phyloP scores from a whole-genome alignment of 306 rosid genomes.

The Acacia melanoxylon region DNA sequence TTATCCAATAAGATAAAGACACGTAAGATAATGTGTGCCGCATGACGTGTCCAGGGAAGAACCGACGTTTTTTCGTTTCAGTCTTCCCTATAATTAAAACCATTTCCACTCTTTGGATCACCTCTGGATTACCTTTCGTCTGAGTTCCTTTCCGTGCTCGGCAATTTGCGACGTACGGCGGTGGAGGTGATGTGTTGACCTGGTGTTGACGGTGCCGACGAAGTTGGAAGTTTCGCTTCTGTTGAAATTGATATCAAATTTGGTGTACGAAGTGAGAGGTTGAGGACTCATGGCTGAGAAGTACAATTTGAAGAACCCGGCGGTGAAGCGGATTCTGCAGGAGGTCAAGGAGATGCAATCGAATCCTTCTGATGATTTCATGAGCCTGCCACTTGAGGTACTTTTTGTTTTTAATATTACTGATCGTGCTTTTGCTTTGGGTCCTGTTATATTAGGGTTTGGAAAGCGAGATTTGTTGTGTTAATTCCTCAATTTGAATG shows the following conservation, averaged over 20 bases:
- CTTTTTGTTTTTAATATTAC: background rate
- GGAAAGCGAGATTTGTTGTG: background rate
- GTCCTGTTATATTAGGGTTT: constrained; percentile 10
- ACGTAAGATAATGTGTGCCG: background rate
- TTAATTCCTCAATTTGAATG: background rate
- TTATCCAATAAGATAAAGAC: constrained; percentile 15
- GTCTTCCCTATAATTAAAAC: background rate
- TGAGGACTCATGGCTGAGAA: constrained; percentile 49
- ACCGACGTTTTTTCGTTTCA: background rate
- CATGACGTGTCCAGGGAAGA: constrained; percentile 33
- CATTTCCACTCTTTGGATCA: background rate
- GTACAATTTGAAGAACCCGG: constrained; percentile 84
- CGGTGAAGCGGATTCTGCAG: constrained; percentile 92
- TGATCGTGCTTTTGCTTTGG: background rate
- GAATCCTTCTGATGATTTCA: constrained; percentile 92
- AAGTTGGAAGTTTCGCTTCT: background rate
- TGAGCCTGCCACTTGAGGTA: constrained; percentile 92
- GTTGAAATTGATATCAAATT: background rate
- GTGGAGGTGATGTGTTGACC: background rate
- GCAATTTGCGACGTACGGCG: background rate
- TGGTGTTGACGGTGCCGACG: background rate
- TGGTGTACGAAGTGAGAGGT: background rate
- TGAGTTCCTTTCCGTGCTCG: background rate
- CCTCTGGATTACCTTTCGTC: background rate
- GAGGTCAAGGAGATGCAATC: constrained; percentile 96